Percentiles rank a stretch among this genome's conserved stretches.
phyloP scores from a whole-genome alignment of 2,329 filamentous ascomycete species.

The Calonectria crousiana region DNA sequence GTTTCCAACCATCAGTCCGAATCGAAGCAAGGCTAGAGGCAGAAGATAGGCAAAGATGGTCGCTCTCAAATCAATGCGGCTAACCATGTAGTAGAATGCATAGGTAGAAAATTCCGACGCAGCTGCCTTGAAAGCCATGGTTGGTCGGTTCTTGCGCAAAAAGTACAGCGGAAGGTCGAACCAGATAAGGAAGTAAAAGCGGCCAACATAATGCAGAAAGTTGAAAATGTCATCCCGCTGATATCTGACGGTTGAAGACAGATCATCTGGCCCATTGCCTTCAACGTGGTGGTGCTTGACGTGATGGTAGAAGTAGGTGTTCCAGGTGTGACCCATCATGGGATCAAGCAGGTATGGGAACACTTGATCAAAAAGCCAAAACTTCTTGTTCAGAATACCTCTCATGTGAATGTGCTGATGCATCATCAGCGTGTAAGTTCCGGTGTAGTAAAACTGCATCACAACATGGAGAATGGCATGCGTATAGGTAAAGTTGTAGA shows the following conservation, averaged over 20 bases:
- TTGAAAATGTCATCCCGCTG: conserved; percentile 76
- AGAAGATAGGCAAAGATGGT: conserved; percentile 75
- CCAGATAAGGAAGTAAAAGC: conserved; percentile 82
- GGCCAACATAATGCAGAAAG: conserved; percentile 78
- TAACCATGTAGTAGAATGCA: conserved; percentile 62
- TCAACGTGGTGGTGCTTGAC: conserved; percentile 90
- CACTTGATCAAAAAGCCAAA: conserved; percentile 67
- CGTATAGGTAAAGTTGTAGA: conserved; percentile 73
- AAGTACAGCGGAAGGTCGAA: conserved; percentile 82
- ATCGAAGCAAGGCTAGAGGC: conserved; percentile 73
- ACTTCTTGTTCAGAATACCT: conserved; percentile 71
- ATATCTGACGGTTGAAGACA: conserved; percentile 82
- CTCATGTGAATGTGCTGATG: conserved; percentile 87
- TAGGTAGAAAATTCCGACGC: conserved; percentile 74
- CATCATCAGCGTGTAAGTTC: conserved; percentile 84
- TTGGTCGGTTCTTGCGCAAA: conserved; percentile 68
- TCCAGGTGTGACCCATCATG: conserved; percentile 86
- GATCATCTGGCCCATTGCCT: conserved; percentile 81
- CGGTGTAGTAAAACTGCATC: conserved; percentile 77
- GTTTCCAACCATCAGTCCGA: conserved; percentile 85
- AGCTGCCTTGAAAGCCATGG: conserved; percentile 66
- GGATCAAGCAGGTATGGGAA: conserved; percentile 84
- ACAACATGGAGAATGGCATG: conserved; percentile 75
- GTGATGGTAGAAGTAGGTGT: conserved; percentile 87
- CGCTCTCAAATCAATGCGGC: conserved; percentile 64